A percentile compares a stretch with the other conserved stretches of the same genome.
These are phyloP conservation scores for Isabelozyma gotoi DNA, from an alignment of 805 yeast species.

Conservation along the genomic window DNA sequence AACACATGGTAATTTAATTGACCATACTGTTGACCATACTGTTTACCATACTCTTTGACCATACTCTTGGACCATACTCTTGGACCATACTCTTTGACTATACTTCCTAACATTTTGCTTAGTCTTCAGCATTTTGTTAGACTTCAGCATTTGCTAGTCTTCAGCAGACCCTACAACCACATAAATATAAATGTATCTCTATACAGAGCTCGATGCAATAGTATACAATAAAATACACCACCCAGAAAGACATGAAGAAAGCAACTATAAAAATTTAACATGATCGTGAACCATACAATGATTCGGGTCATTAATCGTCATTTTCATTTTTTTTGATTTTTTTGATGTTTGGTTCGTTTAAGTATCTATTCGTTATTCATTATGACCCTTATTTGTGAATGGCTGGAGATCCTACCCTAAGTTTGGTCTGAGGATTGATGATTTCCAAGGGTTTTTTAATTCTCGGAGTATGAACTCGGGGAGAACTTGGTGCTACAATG, in stretches of 20 bases:
- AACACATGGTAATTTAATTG: no score
- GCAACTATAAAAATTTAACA: neutral
- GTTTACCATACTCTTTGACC: no score
- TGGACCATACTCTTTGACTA: no score
- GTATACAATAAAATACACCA: neutral
- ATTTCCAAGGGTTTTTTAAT: constrained; percentile 60
- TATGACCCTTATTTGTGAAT: constrained; percentile 8
- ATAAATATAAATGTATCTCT: neutral
- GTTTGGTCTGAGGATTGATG: constrained; percentile 60
- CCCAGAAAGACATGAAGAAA: neutral
- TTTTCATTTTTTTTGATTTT: neutral
- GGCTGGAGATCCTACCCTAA: constrained; percentile 55
- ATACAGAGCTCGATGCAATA: neutral
- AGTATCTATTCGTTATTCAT: neutral
- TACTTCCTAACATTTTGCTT: no score
- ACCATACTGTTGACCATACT: no score
- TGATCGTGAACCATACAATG: neutral
- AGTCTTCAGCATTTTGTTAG: no score
- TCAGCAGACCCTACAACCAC: neutral
- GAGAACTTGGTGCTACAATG: constrained; percentile 22
- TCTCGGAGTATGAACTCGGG: constrained; percentile 56
- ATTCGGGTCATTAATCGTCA: neutral
- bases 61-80: no score
- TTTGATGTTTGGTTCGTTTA: no score
- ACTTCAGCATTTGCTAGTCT: no score